Evolutionary conservation across 495 filamentous ascomycete species (phyloP).

Genomic region (Hypomontagnella monticulosa): DNA sequence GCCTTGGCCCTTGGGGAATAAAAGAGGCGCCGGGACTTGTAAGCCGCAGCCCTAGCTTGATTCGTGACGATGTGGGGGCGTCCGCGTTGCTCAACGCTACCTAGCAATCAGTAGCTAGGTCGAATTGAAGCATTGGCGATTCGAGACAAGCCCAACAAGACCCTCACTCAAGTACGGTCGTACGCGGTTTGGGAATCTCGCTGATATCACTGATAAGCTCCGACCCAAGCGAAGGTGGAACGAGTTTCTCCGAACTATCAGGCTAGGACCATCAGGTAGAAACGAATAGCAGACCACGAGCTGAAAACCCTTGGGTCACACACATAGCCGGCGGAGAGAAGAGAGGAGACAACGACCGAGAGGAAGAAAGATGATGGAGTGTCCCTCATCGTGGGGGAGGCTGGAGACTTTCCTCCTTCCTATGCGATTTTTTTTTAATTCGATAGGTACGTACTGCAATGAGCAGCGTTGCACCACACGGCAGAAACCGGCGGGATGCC

Average conservation of each 20-base stretch:
- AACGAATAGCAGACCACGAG: neutral
- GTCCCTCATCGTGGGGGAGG: constrained; percentile 26
- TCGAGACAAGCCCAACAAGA: constrained; percentile 3
- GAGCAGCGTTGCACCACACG: constrained; percentile 19
- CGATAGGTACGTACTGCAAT: neutral
- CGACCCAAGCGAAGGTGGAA: constrained; percentile 23
- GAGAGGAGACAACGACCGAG: neutral
- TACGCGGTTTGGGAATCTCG: neutral
- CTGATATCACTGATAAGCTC: constrained; percentile 20
- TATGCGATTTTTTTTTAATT: neutral
- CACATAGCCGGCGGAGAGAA: constrained; percentile 1
- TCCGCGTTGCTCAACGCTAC: constrained; percentile 31
- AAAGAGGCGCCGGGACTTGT: constrained; percentile 29
- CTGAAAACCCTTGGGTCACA: constrained; percentile 9
- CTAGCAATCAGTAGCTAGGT: constrained; percentile 37
- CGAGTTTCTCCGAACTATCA: constrained; percentile 16
- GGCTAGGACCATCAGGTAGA: constrained; percentile 6
- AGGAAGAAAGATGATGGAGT: constrained; percentile 15
- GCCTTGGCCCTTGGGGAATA: constrained; percentile 32
- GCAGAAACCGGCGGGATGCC: constrained; percentile 36
- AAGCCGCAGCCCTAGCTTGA: constrained; percentile 37
- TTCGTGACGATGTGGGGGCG: constrained; percentile 34
- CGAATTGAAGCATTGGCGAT: constrained; percentile 29
- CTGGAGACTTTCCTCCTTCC: constrained; percentile 19
- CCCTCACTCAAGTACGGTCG: neutral